Base-by-base conservation (phyloP, 768 basidiomycete genomes). In the Candolleomyces aberdarensis region DNA sequence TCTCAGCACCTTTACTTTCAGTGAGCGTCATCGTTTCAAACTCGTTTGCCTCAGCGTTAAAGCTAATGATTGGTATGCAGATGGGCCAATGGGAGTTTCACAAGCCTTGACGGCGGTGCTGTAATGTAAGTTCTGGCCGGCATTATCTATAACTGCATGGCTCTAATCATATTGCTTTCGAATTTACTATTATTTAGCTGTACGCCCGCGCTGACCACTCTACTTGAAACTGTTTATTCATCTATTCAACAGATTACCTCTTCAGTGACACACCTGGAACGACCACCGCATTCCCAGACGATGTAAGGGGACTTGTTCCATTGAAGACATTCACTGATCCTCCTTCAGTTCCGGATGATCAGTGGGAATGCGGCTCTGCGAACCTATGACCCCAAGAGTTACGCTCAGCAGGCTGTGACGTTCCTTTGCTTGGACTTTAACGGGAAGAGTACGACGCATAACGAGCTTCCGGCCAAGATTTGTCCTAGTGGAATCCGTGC, bases 211-310 rank as follows among this genome's bases (percentile, higher is more conserved):
- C 8, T 26, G 4, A 22, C 47, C 41, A 43, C n/a, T 43, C 19
- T 46, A 13, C 6, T 2, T 14, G 17, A 17, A 7, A 46, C 6
- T 14, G 39, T 40, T 14, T 62, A 26, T 29, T 29, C 29, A 8
- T 50, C 22, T 36, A 2, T 36, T 36, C 6, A 40, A 14, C 61
- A 83, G 82, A 84, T 67, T 83, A 84, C 64, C 69, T 83, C 44
- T 83, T 78, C 71, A 73, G 68, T 56, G 76, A 81, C 64, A 78
- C 70, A 48, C 67, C 80, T 41, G 80, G 79, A 62, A 75, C 72
- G 1, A 82, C 80, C 1, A 83, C 79, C 1, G 77, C 80, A 5
- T 85, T 85, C 67, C 83, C 83, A 31, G 82, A 83, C 70, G 75
- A 85, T 67, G 83, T 82, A 49, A 70, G 78, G 72, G 20, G 11